Evolutionary conservation across 1,284 basidiomycete genomes (phyloP), one percentile per base, ranked within the genome.

Genomic region (Microbotryum scabiosae): DNA sequence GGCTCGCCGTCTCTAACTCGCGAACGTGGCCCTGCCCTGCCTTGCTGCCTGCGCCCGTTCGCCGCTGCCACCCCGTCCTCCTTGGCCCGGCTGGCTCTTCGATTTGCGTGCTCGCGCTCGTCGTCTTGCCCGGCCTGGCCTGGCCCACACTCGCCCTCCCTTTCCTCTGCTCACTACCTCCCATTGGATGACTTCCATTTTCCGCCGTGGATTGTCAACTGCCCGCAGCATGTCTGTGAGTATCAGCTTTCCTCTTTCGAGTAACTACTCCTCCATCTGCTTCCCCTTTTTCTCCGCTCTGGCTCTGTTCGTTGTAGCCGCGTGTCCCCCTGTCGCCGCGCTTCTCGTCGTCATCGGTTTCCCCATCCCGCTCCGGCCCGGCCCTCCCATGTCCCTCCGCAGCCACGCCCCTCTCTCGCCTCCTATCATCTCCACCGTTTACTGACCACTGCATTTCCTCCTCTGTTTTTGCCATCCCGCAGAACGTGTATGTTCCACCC

Each of bases 401-500:
- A 43, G 18, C 10, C 5, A 7, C 26, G 14, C 20, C 14, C 14
- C 25, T 14, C 26, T 5, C 28, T 21, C 8, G 18, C 10, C 28
- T 26, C 51, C 32, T 23, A 21, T 12, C 5, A 1, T 9, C 45
- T n/a, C n/a, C 18, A 21, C 25, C 12, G 25, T 18, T 25, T n/a
- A 53, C 59, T 60, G 54, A 55, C 41, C 54, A 2, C 8, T 10
- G 14, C 47, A 14, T 48, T 18, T 51, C 28, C 57, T 52, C 47
- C 68, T 56, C 54, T 41, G 50, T 51, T 61, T 51, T 57, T 67
- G 56, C 61, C 59, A 52, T 62, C 58, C 64, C 71, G 59, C 69
- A 91, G 88, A 52, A 58, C 57, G 57, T 58, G 50, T 58, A 58
- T 36, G 43, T 25, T 25, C 14, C n/a, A 18, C 20, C 44, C 44